Base-by-base conservation (phyloP, 169 alveolate genomes). In the Besnoitia besnoiti region DNA sequence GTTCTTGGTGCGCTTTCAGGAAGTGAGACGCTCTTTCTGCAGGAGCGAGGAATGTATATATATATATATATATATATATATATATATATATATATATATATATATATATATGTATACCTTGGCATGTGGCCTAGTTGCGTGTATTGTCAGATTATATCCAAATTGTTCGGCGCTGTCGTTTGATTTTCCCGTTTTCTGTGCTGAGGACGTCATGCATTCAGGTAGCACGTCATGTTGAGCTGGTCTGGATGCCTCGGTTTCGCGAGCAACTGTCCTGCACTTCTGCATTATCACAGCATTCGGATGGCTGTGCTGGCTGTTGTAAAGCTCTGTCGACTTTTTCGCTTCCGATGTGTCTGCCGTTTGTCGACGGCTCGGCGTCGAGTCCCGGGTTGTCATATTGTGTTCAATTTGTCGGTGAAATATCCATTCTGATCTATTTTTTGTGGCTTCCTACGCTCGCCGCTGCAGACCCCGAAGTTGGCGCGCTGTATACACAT, bases 401-500 rank as follows among this genome's bases (percentile, higher is more conserved):
- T 35, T 7, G 19, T 24, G 10, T 67, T 7, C 44, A 30, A 8
- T 7, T 2, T 30, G 4, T 42, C 42, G 33, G 21, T 27, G 77
- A 24, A 67, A 16, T 5, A n/a, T n/a, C n/a, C n/a, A n/a, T 19
- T 19, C 62, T 10, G 62, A 50, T 50, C 30, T 19, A 19, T 10
- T 19, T 50, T 10, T 50, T 50, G 62, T 19, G 10, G 62, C 62
- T 19, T 50, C 62, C 19, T 50, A 10, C 19, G 62, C 62, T 50
- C 62, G 30, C 10, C 62, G 24, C 21, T 80, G 19, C 82, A 87
- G 91, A 87, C 44, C 73, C 82, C 40, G 91, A 87, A 27, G 24
- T 42, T 14, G 91, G 85, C 21, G 91, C 91, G 35, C 59, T 61
- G 82, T 62, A 87, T 42, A 30, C 59, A 16, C 49, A 87, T 1